A percentile compares a stretch with the other conserved stretches of the same genome.
Conservation (phyloP, 441 rosid genomes). For the Breynia disticha region DNA sequence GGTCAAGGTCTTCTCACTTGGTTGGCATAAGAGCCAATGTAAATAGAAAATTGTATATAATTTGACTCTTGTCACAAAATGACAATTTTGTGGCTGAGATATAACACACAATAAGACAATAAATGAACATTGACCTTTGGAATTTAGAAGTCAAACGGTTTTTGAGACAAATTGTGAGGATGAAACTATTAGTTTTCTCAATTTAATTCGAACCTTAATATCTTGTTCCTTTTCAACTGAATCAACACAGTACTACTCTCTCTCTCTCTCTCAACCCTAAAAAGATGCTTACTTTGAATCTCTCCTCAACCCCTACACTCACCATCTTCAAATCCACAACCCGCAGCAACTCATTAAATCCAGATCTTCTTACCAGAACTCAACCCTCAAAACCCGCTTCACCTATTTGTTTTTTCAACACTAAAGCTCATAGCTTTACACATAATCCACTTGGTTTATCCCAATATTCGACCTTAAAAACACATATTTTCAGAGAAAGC, state of each 20-base stretch:
- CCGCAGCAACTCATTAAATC: constrained; percentile 18
- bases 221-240: constrained; percentile 14
- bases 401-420: constrained; percentile 2
- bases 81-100: too few relatives aligned
- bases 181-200: too few relatives aligned
- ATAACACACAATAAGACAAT: too few relatives aligned
- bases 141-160: too few relatives aligned
- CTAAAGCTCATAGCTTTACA: constrained; percentile 16
- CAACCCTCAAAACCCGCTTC: constrained; percentile 18
- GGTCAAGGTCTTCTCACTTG: too few relatives aligned
- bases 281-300: constrained; percentile 35
- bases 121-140: too few relatives aligned
- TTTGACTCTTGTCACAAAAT: too few relatives aligned
- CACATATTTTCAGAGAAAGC: constrained; percentile 13
- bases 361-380: constrained; percentile 27
- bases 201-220: too few relatives aligned
- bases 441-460: constrained; percentile 29
- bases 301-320: constrained; percentile 24
- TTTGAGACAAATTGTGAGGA: too few relatives aligned
- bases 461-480: constrained; percentile 15
- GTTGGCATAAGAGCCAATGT: too few relatives aligned
- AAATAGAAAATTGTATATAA: too few relatives aligned
- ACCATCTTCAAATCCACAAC: constrained; percentile 29
- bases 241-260: constrained; percentile 6
- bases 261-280: background rate